Percentiles rank a stretch among this genome's conserved stretches.
These are phyloP conservation scores for Colletotrichum sp. DNA, from an alignment of 2,329 filamentous ascomycete genomes.

Conservation along the genomic window DNA sequence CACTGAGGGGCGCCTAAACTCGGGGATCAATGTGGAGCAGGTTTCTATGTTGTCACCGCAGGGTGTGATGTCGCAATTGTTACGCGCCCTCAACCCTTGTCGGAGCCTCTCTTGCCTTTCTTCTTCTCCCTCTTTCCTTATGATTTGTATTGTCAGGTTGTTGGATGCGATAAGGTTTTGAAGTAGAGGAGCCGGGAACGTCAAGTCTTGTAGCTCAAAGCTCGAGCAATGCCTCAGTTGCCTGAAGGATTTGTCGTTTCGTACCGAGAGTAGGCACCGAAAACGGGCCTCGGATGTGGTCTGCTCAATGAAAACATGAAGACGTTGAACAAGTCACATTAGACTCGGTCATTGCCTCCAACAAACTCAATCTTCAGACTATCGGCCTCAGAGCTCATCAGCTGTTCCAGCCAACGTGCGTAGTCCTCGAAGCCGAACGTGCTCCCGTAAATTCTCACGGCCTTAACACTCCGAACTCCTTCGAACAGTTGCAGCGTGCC, in stretches of 20 bases:
- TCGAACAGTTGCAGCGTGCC: constrained; percentile 46
- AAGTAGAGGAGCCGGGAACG: not conserved
- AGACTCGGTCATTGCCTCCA: not conserved
- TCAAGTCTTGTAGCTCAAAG: not conserved
- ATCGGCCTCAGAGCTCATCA: constrained; percentile 35
- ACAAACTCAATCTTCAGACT: not conserved
- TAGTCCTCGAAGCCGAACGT: constrained; percentile 48
- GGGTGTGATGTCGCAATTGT: constrained; percentile 12
- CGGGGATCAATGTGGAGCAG: not conserved
- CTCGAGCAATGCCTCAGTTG: not conserved
- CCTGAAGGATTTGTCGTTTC: not conserved
- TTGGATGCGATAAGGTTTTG: not conserved
- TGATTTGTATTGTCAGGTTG: not conserved
- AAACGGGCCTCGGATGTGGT: not conserved
- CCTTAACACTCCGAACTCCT: constrained; percentile 43
- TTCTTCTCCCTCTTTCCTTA: not conserved
- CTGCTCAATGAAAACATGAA: not conserved
- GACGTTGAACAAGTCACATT: not conserved
- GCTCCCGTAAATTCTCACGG: constrained; percentile 40
- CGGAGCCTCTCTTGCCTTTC: not conserved
- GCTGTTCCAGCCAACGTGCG: constrained; percentile 40
- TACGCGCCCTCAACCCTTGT: not conserved
- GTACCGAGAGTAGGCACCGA: not conserved
- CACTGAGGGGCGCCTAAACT: not conserved
- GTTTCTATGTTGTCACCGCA: constrained; percentile 2